Evolutionary conservation across 2,329 filamentous ascomycete species (phyloP).

Genomic region (Hypoxylon sp.): DNA sequence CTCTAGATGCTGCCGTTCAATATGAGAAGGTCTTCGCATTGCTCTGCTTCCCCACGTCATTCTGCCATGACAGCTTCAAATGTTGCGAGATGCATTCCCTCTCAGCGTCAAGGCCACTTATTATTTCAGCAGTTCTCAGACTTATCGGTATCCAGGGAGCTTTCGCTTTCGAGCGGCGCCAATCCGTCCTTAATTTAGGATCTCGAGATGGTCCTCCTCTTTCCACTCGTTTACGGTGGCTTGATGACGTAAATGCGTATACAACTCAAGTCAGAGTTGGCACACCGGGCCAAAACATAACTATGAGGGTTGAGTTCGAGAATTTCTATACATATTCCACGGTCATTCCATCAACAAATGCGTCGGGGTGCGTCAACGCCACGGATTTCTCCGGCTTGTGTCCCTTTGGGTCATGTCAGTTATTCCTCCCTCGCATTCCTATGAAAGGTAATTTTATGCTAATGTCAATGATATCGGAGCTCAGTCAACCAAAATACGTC

Average conservation of each 20-base stretch:
- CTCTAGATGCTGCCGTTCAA: neutral
- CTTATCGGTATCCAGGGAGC: neutral
- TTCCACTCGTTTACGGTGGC: neutral
- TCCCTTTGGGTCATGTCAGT: conserved; percentile 13
- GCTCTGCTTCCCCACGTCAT: neutral
- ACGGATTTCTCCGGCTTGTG: neutral
- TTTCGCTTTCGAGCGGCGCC: neutral
- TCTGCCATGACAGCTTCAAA: neutral
- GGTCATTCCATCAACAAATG: conserved; percentile 3
- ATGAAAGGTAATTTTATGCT: neutral
- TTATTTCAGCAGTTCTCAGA: neutral
- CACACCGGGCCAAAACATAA: conserved; percentile 7
- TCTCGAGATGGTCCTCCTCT: neutral
- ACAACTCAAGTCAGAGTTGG: conserved; percentile 3
- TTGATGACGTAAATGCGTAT: conserved; percentile 9
- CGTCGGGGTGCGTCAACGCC: neutral
- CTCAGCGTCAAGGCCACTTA: neutral
- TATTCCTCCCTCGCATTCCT: neutral
- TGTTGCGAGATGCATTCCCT: conserved; percentile 9
- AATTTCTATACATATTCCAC: neutral
- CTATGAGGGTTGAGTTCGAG: conserved; percentile 6
- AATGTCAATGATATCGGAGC: neutral
- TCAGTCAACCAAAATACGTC: conserved; percentile 1
- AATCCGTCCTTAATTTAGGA: neutral
- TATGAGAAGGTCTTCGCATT: neutral